These are phyloP conservation scores for Plasmodium cynomolgi DNA, from an alignment of 169 alveolate genomes.

Conservation along the genomic window DNA sequence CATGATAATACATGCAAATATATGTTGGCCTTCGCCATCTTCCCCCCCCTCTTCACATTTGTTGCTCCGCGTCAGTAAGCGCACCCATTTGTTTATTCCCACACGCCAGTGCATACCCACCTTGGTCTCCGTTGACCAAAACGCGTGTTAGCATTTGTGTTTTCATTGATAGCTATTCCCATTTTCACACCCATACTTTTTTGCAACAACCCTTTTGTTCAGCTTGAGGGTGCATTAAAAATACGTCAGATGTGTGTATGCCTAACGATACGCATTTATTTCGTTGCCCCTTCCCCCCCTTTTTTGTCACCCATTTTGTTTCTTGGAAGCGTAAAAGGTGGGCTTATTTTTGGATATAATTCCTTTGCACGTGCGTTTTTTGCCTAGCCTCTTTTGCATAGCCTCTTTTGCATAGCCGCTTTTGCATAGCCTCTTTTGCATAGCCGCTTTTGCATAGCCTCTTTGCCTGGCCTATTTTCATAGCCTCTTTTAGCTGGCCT, in stretches of 20 bases:
- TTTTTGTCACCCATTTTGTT: not conserved
- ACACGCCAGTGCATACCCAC: not conserved
- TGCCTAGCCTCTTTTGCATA: too few relatives aligned
- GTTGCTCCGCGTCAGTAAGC: not conserved
- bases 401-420: not conserved
- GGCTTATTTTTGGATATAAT: not conserved
- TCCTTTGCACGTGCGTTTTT: not conserved
- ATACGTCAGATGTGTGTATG: not conserved
- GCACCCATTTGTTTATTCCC: not conserved
- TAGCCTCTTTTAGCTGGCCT: not conserved
- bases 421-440: not conserved
- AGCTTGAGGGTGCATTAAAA: not conserved
- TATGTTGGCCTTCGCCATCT: not conserved
- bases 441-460: not conserved
- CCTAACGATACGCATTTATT: not conserved
- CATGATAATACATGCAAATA: not conserved
- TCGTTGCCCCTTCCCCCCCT: not conserved
- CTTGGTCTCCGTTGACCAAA: not conserved
- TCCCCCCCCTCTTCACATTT: not conserved
- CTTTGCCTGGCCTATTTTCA: too few relatives aligned
- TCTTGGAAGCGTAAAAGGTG: not conserved
- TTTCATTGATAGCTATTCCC: not conserved
- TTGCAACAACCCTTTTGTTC: not conserved
- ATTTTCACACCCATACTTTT: not conserved
- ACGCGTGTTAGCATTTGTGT: not conserved